Base-by-base conservation (phyloP, 2,329 filamentous ascomycete species). In the Apiospora marii region DNA sequence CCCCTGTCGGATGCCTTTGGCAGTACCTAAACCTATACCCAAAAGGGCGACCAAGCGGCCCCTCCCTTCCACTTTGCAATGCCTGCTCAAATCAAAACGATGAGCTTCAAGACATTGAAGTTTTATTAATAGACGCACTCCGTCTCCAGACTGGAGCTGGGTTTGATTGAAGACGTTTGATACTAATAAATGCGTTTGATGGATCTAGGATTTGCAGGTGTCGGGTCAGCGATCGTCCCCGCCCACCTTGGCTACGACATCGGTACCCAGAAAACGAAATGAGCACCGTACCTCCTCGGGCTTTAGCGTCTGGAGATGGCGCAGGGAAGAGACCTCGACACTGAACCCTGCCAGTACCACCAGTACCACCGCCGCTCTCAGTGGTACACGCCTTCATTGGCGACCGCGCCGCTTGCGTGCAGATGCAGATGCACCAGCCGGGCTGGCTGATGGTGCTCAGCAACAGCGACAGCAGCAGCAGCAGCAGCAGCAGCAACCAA, bases 221-320 rank as follows among this genome's bases (percentile, higher is more conserved):
- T 37, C 41, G 41, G 67, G 22, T 24, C 67, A 48, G 24, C 8
- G 13, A 67, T 4, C 49, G 49, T 30, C 64, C 64, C 64, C 64
- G 64, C 64, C 64, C 49, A 53, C 13, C 12, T n/a, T 30, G 37
- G n/a, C 41, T 41, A 19, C 72, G 61, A 69, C 72, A 69, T 71
- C 64, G 68, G 58, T 71, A 73, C 48, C 44, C 49, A 70, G 37
- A 68, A 73, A 69, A 53, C 64, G 72, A 73, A 64, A 73, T 73
- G 69, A 69, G 46, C 72, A 44, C 19, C 72, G 72, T 64, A 53
- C 69, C 64, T 73, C 68, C 46, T 69, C 43, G 72, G 72, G 69
- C 64, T 41, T 71, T 71, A 68, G 72, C 69, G 67, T 69, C 37
- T 44, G 67, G 41, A 68, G 67, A 46, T 48, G 67, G 67, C 67